A percentile compares a stretch with the other conserved stretches of the same genome.
phyloP scores from a whole-genome alignment of 192 early-diverging fungal species.

The Coemansia sp. region DNA sequence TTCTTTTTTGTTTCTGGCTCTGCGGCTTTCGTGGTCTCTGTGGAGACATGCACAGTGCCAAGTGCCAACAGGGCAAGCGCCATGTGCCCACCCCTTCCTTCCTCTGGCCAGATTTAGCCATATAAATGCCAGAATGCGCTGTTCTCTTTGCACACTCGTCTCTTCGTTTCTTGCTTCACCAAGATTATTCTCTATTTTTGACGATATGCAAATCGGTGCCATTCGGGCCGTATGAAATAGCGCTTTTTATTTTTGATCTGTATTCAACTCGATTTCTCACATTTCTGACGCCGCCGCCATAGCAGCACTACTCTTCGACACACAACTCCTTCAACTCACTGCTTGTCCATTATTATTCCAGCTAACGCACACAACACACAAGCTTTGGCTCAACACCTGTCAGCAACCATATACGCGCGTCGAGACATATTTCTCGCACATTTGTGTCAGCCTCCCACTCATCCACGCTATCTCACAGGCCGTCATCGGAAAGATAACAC shows the following conservation, averaged over 20 bases:
- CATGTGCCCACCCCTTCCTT: conserved; percentile 13
- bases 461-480: neutral
- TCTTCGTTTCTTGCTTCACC: neutral
- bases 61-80: neutral
- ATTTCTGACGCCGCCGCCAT: conserved; percentile 1
- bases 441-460: neutral
- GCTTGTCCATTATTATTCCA: neutral
- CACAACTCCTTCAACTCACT: neutral
- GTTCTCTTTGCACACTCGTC: neutral
- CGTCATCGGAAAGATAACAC: neutral
- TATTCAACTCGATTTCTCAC: neutral
- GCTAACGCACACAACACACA: neutral
- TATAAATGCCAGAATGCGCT: conserved; percentile 4
- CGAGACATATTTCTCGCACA: neutral
- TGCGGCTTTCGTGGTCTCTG: neutral
- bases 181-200: conserved; percentile 10
- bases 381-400: neutral
- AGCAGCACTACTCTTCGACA: neutral
- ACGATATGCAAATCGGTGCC: conserved; percentile 15
- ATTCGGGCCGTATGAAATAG: neutral
- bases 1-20: conserved; percentile 3
- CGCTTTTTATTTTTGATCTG: conserved; percentile 5
- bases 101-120: conserved; percentile 5
- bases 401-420: neutral
- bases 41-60: neutral